Evolutionary conservation across 306 rosid genomes (phyloP), one percentile per base, ranked within the genome.

Genomic region (Gillenia trifoliata): DNA sequence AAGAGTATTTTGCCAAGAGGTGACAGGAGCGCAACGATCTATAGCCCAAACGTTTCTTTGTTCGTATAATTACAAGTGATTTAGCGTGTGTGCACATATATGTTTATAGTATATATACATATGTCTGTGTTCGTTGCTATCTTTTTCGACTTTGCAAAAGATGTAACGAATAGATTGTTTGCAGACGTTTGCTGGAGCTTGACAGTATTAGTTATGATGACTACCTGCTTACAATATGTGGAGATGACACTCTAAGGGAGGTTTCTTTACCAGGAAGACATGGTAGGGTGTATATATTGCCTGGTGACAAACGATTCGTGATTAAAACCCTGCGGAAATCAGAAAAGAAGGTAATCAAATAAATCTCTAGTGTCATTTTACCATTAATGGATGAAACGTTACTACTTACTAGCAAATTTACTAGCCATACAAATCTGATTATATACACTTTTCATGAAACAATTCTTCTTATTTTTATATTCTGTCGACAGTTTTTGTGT

Each of bases 171-270:
- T 5, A 36, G 25, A 23, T 70, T 62, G 50, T 67, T 33, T 75
- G 26, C 86, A 86, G 89, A 72, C 75, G 41, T 23, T 70, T 86
- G 47, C 72, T 83, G 66, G 85, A 74, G 79, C 77, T 80, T 71
- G 72, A 68, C 34, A 22, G 79, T 54, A 63, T 85, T 61, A 79
- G 80, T 11, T 75, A 72, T 77, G 54, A 63, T 3, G 79, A 83
- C 20, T 83, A 80, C 57, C 79, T 71, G 81, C 30, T 64, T 52
- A 67, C 83, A 54, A 6, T 83, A 30, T 78, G 83, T 70, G 79
- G 73, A 22, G 82, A 80, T 23, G 85, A 80, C 55, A 67, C 70
- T 16, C 22, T 86, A 41, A 80, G 61, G 63, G 77, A 64, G 67
- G 81, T 86, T 80, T 25, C 69, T 57, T 69, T 76, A 23, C 67